phyloP scores from a whole-genome alignment of 495 filamentous ascomycete species.

The Penicillium ucsense region DNA sequence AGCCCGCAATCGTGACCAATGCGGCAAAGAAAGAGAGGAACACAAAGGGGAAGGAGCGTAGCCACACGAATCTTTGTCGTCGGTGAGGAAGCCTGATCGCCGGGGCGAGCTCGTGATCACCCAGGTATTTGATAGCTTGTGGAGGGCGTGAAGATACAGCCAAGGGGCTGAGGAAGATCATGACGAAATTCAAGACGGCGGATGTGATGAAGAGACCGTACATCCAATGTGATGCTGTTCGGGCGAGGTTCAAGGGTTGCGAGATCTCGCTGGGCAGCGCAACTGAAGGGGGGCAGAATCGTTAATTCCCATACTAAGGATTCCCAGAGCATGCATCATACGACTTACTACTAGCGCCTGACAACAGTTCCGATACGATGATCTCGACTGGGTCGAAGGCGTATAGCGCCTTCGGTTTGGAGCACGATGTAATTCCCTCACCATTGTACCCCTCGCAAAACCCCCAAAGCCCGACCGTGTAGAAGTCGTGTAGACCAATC shows the following conservation, averaged over 20 bases:
- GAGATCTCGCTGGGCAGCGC: slow-evolving; percentile 64
- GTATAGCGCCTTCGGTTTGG: slow-evolving; percentile 56
- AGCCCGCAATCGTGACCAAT: slow-evolving; percentile 57
- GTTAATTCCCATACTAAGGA: slow-evolving; percentile 8
- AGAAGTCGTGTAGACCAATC: slow-evolving; percentile 87
- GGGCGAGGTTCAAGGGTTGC: slow-evolving; percentile 62
- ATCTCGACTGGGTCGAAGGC: slow-evolving; percentile 88
- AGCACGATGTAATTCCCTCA: slow-evolving; percentile 66
- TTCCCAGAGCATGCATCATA: neutral
- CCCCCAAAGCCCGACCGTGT: slow-evolving; percentile 83
- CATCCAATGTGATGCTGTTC: slow-evolving; percentile 78
- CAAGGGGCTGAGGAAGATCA: slow-evolving; percentile 53
- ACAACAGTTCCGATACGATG: slow-evolving; percentile 62
- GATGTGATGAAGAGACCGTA: slow-evolving; percentile 76
- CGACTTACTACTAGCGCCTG: slow-evolving; percentile 64
- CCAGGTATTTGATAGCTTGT: slow-evolving; percentile 24
- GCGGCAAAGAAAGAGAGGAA: slow-evolving; percentile 53
- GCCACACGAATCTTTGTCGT: slow-evolving; percentile 36
- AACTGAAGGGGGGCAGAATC: slow-evolving; percentile 35
- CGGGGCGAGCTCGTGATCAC: slow-evolving; percentile 7
- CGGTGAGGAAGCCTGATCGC: slow-evolving; percentile 23
- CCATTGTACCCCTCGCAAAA: slow-evolving; percentile 78
- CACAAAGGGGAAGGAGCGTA: slow-evolving; percentile 43
- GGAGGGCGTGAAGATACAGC: slow-evolving; percentile 45
- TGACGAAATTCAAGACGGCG: slow-evolving; percentile 54